Percentiles rank a stretch among this genome's conserved stretches.
phyloP scores from a whole-genome alignment of 1,139 yeast genomes.

The Nakaseomyces kungkrabaensis region DNA sequence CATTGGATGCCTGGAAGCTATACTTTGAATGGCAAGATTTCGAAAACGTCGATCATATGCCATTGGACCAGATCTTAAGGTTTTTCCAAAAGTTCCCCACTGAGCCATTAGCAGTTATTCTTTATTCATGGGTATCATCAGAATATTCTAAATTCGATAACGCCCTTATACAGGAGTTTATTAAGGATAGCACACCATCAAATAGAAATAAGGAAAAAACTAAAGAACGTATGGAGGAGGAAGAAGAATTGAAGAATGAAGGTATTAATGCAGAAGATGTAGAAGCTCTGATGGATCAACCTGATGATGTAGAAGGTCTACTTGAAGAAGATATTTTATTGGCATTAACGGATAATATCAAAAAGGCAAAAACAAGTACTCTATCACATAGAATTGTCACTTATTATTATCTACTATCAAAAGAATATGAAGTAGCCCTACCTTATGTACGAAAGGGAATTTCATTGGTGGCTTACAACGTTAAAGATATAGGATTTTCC shows the following conservation, averaged over 20 bases:
- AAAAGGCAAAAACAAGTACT: conserved; percentile 39
- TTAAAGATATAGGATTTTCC: conserved; percentile 38
- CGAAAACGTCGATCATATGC: conserved; percentile 39
- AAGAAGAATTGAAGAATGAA: conserved; percentile 13
- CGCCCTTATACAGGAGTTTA: conserved; percentile 16
- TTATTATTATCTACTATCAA: conserved; percentile 47
- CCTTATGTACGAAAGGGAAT: conserved; percentile 56
- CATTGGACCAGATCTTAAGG: conserved; percentile 37
- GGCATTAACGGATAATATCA: conserved; percentile 45
- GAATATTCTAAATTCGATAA: conserved; percentile 45
- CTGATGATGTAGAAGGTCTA: conserved; percentile 16
- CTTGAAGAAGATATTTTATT: conserved; percentile 47
- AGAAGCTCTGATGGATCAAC: conserved; percentile 15
- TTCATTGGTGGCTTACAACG: conserved; percentile 41
- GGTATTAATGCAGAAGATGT: conserved; percentile 21
- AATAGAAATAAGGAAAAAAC: conserved; percentile 6
- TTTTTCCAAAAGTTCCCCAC: conserved; percentile 50
- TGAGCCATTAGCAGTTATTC: conserved; percentile 54
- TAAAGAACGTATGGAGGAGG: conserved; percentile 11
- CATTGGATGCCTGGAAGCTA: conserved; percentile 61
- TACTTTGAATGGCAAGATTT: conserved; percentile 72
- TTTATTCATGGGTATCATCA: conserved; percentile 52
- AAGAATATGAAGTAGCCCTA: conserved; percentile 57
- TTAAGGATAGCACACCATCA: conserved; percentile 15
- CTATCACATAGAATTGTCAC: conserved; percentile 59